Conservation (phyloP, 1,284 basidiomycete genomes). For the Ganoderma meredithae region DNA sequence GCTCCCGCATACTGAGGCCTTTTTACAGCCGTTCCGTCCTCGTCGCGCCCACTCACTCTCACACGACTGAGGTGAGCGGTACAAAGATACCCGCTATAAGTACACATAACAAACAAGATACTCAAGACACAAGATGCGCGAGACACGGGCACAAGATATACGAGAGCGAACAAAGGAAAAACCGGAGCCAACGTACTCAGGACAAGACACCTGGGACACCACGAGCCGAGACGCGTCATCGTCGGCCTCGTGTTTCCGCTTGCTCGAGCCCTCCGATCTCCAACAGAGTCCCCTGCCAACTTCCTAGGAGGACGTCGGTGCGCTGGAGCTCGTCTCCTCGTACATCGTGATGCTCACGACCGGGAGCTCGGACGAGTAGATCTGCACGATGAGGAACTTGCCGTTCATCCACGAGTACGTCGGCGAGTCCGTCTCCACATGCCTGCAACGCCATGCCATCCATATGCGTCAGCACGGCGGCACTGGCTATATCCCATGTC, state of each 20-base stretch:
- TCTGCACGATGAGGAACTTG: neutral
- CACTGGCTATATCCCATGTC: neutral
- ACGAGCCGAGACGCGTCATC: neutral
- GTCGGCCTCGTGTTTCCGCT: too few relatives aligned
- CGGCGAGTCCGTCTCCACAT: slow-evolving; percentile 10
- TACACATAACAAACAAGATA: neutral
- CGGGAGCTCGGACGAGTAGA: neutral
- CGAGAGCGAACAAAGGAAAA: neutral
- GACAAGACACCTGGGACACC: neutral
- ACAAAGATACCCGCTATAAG: neutral
- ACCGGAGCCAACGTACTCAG: neutral
- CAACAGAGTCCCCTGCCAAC: too few relatives aligned
- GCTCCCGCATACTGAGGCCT: too few relatives aligned
- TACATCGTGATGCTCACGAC: neutral
- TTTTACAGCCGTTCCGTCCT: too few relatives aligned
- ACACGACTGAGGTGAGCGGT: too few relatives aligned
- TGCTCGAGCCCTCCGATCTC: too few relatives aligned
- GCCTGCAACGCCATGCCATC: neutral
- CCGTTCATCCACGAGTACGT: slow-evolving; percentile 8
- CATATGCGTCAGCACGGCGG: neutral
- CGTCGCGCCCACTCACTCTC: too few relatives aligned
- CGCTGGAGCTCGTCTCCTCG: neutral
- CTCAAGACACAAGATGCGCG: neutral
- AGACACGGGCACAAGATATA: neutral
- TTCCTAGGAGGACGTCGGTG: neutral